Evolutionary conservation across 1,284 basidiomycete genomes (phyloP), one percentile per base, ranked within the genome.

Genomic region (Leccinum pachyderme): DNA sequence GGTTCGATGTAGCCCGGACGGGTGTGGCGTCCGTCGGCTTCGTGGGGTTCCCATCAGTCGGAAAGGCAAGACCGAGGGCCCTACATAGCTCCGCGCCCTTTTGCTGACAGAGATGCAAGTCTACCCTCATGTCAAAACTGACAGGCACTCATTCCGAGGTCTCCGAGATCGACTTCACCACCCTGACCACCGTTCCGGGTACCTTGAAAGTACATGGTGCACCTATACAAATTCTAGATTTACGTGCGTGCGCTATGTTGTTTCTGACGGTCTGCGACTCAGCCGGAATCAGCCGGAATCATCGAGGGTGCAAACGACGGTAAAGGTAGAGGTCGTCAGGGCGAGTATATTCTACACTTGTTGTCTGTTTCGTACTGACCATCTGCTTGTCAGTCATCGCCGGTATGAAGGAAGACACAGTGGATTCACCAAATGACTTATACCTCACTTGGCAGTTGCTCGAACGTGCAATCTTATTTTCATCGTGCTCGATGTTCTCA

Each of bases 241-340:
- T 95, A 57, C 91, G 89, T 90, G 66, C 68, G 89, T 77, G 7
- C 15, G 83, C 81, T 75, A 11, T 41, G 18, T 29, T 25, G 7
- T 45, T 41, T 44, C 15, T 33, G 28, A 41, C 33, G 22, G 22
- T 8, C 31, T 4, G 28, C 27, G 27, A 37, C 44, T 60, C 37
- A 56, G 46, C 15, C 35, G 54, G 24, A 45, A 60, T 47, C 57
- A 93, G 90, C 93, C 59, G 96, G 96, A 81, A 99, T 99, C 62
- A 99, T 99, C 61, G 97, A 99, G 74, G 97, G 97, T 64, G 97
- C 97, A 32, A 96, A 96, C 70, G 97, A 99, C 68, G 96, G 96
- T 60, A 89, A 95, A 73, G 97, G 97, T 76, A 82, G 97, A 81
- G 97, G 97, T 81, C 86, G 93, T 65, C 97, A 99, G 82, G 96